These are phyloP conservation scores for Paraglomus brasilianum DNA, from an alignment of 192 early-diverging fungal genomes.

Conservation along the genomic window DNA sequence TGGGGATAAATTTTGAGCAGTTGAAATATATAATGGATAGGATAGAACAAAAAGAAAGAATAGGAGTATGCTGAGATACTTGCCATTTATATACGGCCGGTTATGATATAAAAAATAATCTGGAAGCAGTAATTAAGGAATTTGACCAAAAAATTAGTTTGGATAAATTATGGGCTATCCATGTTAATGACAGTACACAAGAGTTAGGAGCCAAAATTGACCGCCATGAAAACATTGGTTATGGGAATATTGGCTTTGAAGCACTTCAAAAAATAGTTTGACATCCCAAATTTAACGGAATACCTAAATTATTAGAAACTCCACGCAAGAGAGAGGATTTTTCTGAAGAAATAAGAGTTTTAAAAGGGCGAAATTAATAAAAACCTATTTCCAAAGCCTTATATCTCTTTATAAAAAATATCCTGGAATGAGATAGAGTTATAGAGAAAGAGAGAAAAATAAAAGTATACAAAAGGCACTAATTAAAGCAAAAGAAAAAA, in stretches of 20 bases:
- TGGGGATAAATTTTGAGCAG: conserved; percentile 16
- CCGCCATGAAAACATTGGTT: conserved; percentile 15
- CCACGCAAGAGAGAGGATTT: conserved; percentile 3
- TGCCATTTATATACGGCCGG: conserved; percentile 20
- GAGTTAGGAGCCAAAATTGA: conserved; percentile 4
- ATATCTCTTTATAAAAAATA: too few species aligned
- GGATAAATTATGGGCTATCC: conserved; percentile 19
- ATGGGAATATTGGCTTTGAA: not conserved
- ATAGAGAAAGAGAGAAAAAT: too few species aligned
- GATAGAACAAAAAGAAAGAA: conserved; percentile 5
- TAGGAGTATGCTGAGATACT: conserved; percentile 18
- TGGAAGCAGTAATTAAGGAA: conserved; percentile 24
- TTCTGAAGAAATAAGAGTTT: conserved; percentile 11
- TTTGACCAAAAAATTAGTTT: conserved; percentile 23
- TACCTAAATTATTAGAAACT: conserved; percentile 14
- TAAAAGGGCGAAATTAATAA: conserved; percentile 5
- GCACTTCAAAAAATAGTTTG: conserved; percentile 8
- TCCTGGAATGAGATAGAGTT: too few species aligned
- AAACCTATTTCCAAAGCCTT: too few species aligned
- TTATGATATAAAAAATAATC: conserved; percentile 24
- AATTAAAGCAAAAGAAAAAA: too few species aligned
- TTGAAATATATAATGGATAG: conserved; percentile 4
- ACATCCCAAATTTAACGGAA: conserved; percentile 11
- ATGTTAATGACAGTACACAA: not conserved
- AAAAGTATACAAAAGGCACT: too few species aligned